Evolutionary conservation across 176 grass and related monocot species (phyloP).

Genomic region (Melocanna baccifera): DNA sequence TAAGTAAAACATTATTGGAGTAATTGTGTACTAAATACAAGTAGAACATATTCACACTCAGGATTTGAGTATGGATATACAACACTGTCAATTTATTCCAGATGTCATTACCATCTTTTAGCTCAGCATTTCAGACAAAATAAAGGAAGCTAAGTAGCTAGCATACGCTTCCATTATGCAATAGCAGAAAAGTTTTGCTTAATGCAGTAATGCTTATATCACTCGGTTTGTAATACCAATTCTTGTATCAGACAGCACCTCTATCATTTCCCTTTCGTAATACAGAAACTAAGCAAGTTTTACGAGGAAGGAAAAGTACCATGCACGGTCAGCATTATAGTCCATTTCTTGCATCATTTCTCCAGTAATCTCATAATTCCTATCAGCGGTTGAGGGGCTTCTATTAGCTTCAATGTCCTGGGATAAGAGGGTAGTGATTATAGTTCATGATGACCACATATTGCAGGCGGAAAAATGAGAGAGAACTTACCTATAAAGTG

Average conservation of each 20-base stretch:
- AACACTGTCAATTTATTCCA: background rate
- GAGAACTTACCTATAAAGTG: background rate
- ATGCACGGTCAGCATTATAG: constrained; percentile 89
- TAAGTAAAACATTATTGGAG: background rate
- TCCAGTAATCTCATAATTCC: constrained; percentile 66
- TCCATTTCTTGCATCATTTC: constrained; percentile 98
- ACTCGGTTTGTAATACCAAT: background rate
- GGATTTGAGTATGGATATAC: background rate
- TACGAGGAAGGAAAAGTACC: constrained; percentile 51
- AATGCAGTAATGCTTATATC: too few relatives aligned
- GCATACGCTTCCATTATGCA: background rate
- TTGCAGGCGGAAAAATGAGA: too few relatives aligned
- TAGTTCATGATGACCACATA: constrained; percentile 4
- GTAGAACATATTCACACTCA: background rate
- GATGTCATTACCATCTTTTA: background rate
- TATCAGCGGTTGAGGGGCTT: constrained; percentile 59
- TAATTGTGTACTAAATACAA: background rate
- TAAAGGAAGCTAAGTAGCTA: background rate
- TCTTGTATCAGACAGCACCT: background rate
- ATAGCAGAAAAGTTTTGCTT: background rate
- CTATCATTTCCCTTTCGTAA: background rate
- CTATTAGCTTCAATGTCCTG: constrained; percentile 61
- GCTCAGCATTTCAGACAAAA: background rate
- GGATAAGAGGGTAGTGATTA: constrained; percentile 24
- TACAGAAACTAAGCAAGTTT: background rate